Base-by-base conservation (phyloP, 108 stramenopile species). In the Skeletonema tropicum region DNA sequence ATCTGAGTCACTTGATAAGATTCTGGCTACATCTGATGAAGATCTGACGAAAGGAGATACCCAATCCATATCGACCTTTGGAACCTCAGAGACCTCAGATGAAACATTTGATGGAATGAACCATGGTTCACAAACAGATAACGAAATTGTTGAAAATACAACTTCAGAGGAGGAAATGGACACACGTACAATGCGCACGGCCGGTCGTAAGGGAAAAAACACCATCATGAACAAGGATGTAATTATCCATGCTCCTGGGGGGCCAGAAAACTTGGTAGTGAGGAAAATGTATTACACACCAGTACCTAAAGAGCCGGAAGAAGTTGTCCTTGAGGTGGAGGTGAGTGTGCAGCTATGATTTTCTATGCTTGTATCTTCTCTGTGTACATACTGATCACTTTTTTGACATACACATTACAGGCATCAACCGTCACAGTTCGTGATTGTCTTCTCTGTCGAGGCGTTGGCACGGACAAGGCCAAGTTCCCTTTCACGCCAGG, bases 401-500 rank as follows among this genome's bases (percentile, higher is more conserved):
- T 13, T 57, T 29, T 45, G 12, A 30, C 19, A 73, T 30, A n/a
- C 59, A 14, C 2, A 25, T 26, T 12, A 10, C 15, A 89, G 86
- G 87, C 89, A 41, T 87, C 89, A 7, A 90, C 89, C 13, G 86
- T 90, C 13, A 83, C 85, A 23, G 71, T 71, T 46, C 69, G 74
- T 19, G 89, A 90, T 77, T 87, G 89, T 41, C 55, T 82, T 30
- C 73, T 90, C 29, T 83, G 89, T n/a, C 61, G 81, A 15, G 86
- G 83, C 33, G 23, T 86, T 25, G 72, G 75, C 13, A 72, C 64
- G 41, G 65, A 83, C 21, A 61, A 84, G 29, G 77, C 67, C 21
- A 36, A 60, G 57, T 70, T 81, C 14, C 89, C 89, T 5, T 68
- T 70, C 57, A 79, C 80, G 17, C 89, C 89, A n/a, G 89, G 89